Percentiles rank a stretch among this genome's conserved stretches.
Conservation (phyloP, 2,329 filamentous ascomycete species). For the Hypoxylon sp. region DNA sequence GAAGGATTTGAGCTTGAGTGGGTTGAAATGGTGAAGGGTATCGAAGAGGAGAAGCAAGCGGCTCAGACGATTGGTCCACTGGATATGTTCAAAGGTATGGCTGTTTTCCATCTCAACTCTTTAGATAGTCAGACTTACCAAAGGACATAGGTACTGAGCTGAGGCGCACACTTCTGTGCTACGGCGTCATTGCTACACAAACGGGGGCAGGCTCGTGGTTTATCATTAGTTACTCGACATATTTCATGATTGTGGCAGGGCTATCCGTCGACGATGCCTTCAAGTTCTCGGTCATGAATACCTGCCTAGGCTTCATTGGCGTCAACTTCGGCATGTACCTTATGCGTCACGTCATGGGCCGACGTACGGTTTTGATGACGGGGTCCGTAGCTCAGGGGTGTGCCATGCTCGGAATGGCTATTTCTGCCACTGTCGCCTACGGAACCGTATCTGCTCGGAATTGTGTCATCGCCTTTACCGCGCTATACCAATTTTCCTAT, state of each 20-base stretch:
- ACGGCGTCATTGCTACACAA: slow-evolving; percentile 63
- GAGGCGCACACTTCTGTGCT: slow-evolving; percentile 65
- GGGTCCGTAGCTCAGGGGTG: slow-evolving; percentile 61
- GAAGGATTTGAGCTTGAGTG: slow-evolving; percentile 58
- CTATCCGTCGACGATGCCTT: slow-evolving; percentile 61
- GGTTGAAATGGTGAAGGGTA: slow-evolving; percentile 58
- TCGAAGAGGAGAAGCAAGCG: slow-evolving; percentile 57
- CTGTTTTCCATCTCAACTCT: not conserved
- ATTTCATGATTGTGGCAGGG: slow-evolving; percentile 62
- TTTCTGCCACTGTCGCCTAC: slow-evolving; percentile 48
- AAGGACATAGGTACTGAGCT: slow-evolving; percentile 59
- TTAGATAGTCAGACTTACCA: not conserved
- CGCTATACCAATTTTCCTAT: slow-evolving; percentile 56
- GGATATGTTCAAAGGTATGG: slow-evolving; percentile 57
- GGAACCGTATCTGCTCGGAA: slow-evolving; percentile 53
- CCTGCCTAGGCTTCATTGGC: slow-evolving; percentile 64
- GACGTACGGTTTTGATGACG: slow-evolving; percentile 63
- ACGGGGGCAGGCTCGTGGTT: slow-evolving; percentile 64
- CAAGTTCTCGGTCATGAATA: slow-evolving; percentile 65
- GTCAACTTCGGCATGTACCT: slow-evolving; percentile 65
- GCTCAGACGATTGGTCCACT: slow-evolving; percentile 53
- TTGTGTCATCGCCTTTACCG: slow-evolving; percentile 56
- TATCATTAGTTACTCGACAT: slow-evolving; percentile 65
- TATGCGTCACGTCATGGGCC: slow-evolving; percentile 63
- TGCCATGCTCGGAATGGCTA: slow-evolving; percentile 62